These are phyloP conservation scores for Botrytis cinerea DNA, from an alignment of 2,329 filamentous ascomycete genomes.

Conservation along the genomic window DNA sequence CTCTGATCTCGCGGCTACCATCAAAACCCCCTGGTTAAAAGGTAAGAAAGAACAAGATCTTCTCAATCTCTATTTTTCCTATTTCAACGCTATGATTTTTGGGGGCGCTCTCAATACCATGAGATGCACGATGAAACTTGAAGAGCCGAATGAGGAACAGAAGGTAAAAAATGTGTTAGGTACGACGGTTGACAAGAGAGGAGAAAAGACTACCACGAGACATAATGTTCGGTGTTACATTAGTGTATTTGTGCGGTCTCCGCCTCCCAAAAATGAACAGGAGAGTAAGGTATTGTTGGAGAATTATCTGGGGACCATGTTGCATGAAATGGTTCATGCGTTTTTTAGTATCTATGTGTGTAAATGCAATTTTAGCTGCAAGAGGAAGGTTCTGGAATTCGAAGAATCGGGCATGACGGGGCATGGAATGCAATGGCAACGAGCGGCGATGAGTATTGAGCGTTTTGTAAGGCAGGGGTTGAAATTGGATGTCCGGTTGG, in stretches of 20 bases:
- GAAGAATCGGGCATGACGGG: slow-evolving; percentile 17
- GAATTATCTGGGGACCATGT: slow-evolving; percentile 20
- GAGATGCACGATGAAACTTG: slow-evolving; percentile 11
- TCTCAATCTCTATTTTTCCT: slow-evolving; percentile 13
- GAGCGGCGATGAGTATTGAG: slow-evolving; percentile 12
- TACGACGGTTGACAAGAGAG: slow-evolving; percentile 15
- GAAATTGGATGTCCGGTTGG: slow-evolving; percentile 14
- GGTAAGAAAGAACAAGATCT: slow-evolving; percentile 17
- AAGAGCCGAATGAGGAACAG: slow-evolving; percentile 9
- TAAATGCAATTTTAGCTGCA: slow-evolving; percentile 2
- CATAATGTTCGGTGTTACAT: slow-evolving; percentile 13
- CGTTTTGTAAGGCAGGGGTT: not conserved
- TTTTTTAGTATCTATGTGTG: slow-evolving; percentile 25
- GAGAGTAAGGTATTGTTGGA: not conserved
- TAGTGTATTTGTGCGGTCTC: not conserved
- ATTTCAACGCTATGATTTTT: slow-evolving; percentile 21
- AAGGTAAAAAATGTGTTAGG: not conserved
- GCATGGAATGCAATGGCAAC: slow-evolving; percentile 8
- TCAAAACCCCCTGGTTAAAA: slow-evolving; percentile 21
- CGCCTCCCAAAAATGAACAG: not conserved
- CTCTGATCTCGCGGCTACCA: not conserved
- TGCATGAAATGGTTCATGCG: slow-evolving; percentile 23
- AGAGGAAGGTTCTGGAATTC: not conserved
- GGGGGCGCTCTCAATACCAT: slow-evolving; percentile 18
- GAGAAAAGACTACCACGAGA: not conserved